Evolutionary conservation across 2,329 filamentous ascomycete genomes (phyloP).

Genomic region (Aurifilum marmelostoma): DNA sequence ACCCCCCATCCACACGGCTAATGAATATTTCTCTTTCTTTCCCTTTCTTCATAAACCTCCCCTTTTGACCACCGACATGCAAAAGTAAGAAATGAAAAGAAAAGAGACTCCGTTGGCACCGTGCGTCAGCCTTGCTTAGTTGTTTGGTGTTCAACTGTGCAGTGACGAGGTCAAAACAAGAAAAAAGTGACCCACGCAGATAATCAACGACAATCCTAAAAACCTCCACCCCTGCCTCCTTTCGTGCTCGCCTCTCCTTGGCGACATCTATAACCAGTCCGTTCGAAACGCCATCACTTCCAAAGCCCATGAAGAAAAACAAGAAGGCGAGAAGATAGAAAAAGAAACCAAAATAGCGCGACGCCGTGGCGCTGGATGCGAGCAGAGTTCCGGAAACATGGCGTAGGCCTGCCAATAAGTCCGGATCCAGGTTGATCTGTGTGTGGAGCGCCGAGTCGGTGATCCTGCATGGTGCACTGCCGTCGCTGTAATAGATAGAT

Average conservation of each 20-base stretch:
- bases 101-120: conserved; percentile 12
- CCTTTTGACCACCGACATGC: conserved; percentile 23
- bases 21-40: not conserved
- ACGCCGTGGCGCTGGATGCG: conserved; percentile 2
- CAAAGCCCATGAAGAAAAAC: conserved; percentile 13
- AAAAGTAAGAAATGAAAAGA: conserved; percentile 20
- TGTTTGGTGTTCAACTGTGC: not conserved
- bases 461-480: not conserved
- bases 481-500: not conserved
- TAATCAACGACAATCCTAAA: not conserved
- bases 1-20: not conserved
- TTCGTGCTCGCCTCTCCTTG: conserved; percentile 1
- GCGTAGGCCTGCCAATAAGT: not conserved
- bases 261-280: conserved; percentile 26
- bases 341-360: conserved; percentile 9
- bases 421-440: not conserved
- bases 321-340: conserved; percentile 12
- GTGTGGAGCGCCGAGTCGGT: not conserved
- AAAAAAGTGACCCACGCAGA: not conserved
- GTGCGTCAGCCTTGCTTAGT: conserved; percentile 2
- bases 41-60: conserved; percentile 2
- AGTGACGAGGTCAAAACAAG: not conserved
- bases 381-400: not conserved
- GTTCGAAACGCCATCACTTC: conserved; percentile 23
- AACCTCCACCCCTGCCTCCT: not conserved